Percentiles rank a stretch among this genome's conserved stretches.
Evolutionary conservation across 768 basidiomycete genomes (phyloP).

Genomic region (Tylopilus sp.): DNA sequence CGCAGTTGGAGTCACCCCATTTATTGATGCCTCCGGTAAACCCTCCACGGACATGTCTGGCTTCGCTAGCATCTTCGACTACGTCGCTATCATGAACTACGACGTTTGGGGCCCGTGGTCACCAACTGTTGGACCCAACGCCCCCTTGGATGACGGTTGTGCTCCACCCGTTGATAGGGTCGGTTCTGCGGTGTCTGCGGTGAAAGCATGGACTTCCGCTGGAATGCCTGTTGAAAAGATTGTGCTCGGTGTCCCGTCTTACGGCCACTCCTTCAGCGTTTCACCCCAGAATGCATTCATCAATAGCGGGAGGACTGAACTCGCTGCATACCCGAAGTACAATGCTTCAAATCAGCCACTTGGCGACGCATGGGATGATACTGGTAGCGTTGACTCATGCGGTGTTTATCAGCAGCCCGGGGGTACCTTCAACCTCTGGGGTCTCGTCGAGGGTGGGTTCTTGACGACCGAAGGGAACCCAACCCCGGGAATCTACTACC

Average conservation of each 20-base stretch:
- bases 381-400: constrained; percentile 49
- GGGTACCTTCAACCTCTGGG: constrained; percentile 60
- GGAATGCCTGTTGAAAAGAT: constrained; percentile 70
- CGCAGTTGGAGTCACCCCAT: constrained; percentile 39
- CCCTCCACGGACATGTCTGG: constrained; percentile 67
- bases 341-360: constrained; percentile 38
- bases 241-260: constrained; percentile 77
- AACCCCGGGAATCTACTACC: constrained; percentile 46
- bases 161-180: constrained; percentile 50
- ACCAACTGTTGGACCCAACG: constrained; percentile 66
- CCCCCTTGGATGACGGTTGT: constrained; percentile 78
- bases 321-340: constrained; percentile 51
- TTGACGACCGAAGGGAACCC: constrained; percentile 31
- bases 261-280: constrained; percentile 71
- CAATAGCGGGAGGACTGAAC: constrained; percentile 29
- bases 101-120: constrained; percentile 57
- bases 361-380: constrained; percentile 58
- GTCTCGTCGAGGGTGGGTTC: constrained; percentile 55
- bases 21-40: constrained; percentile 52
- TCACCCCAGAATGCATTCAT: constrained; percentile 36
- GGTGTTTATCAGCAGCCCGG: constrained; percentile 44
- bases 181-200: constrained; percentile 74
- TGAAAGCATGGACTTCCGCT: constrained; percentile 69
- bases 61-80: constrained; percentile 69
- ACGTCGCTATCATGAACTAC: constrained; percentile 64